Evolutionary conservation across 2,329 filamentous ascomycete species (phyloP).

Genomic region (Teratosphaeria nubilosa): DNA sequence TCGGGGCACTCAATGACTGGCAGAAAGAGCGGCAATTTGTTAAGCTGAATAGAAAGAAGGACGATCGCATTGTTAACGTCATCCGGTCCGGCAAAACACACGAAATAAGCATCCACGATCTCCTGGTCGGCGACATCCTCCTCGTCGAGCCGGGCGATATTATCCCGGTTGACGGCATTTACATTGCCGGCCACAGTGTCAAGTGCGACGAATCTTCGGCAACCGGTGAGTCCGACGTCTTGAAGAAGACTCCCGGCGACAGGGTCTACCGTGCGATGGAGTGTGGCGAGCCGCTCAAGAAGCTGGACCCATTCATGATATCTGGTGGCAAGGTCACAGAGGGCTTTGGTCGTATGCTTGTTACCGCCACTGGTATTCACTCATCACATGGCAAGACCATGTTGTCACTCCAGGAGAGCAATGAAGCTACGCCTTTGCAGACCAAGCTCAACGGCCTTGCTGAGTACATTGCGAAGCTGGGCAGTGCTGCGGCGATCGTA

Average conservation of each 20-base stretch:
- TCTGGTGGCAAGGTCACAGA: conserved; percentile 73
- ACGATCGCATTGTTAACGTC: conserved; percentile 63
- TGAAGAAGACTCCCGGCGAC: conserved; percentile 56
- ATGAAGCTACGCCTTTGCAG: conserved; percentile 68
- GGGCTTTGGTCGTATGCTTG: conserved; percentile 64
- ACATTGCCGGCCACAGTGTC: conserved; percentile 57
- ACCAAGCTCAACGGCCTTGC: conserved; percentile 67
- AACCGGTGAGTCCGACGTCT: conserved; percentile 64
- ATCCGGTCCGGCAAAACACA: conserved; percentile 62
- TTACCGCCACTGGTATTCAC: conserved; percentile 63
- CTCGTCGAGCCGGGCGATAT: conserved; percentile 64
- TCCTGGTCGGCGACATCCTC: conserved; percentile 65
- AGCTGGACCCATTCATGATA: conserved; percentile 75
- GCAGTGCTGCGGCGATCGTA: conserved; percentile 65
- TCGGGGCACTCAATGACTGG: conserved; percentile 71
- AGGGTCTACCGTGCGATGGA: conserved; percentile 58
- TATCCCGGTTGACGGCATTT: conserved; percentile 61
- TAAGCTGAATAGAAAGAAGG: conserved; percentile 70
- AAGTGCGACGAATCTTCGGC: conserved; percentile 66
- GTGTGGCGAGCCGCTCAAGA: conserved; percentile 51
- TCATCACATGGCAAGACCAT: conserved; percentile 68
- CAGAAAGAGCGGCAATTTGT: conserved; percentile 75
- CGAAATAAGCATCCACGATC: conserved; percentile 60
- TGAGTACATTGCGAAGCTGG: conserved; percentile 69
- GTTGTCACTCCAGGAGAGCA: conserved; percentile 66